Percentiles rank a stretch among this genome's conserved stretches.
Conservation (phyloP, 1,284 basidiomycete species). For the Sanghuangporus sanghuang region DNA sequence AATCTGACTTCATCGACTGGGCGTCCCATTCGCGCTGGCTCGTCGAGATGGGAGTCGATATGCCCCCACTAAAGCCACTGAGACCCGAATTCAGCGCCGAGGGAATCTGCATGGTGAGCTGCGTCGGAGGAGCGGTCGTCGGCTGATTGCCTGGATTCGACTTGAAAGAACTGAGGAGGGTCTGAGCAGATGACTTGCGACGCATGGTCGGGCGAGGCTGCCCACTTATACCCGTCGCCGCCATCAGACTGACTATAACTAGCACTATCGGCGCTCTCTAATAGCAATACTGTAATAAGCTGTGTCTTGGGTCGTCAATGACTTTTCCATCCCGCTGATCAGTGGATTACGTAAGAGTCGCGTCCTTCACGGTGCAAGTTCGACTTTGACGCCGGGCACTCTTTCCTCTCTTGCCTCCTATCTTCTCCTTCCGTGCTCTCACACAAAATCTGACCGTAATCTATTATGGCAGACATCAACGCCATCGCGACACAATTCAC, state of each 20-base stretch:
- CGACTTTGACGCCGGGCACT: neutral
- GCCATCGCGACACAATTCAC: constrained; percentile 63
- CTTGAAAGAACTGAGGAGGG: constrained; percentile 76
- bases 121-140: constrained; percentile 27
- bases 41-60: constrained; percentile 32
- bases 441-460: constrained; percentile 14
- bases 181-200: constrained; percentile 79
- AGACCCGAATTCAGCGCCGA: constrained; percentile 13
- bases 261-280: neutral
- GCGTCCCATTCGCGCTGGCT: constrained; percentile 63
- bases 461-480: constrained; percentile 68
- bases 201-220: constrained; percentile 58
- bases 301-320: neutral
- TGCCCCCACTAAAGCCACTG: constrained; percentile 1
- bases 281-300: neutral
- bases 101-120: constrained; percentile 20
- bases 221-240: constrained; percentile 16
- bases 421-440: neutral
- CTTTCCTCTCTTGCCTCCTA: neutral
- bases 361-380: constrained; percentile 1
- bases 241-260: constrained; percentile 3
- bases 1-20: constrained; percentile 54
- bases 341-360: constrained; percentile 4
- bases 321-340: neutral
- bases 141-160: constrained; percentile 25